Evolutionary conservation across 2,329 filamentous ascomycete genomes (phyloP).

Genomic region (Fusarium algeriense): DNA sequence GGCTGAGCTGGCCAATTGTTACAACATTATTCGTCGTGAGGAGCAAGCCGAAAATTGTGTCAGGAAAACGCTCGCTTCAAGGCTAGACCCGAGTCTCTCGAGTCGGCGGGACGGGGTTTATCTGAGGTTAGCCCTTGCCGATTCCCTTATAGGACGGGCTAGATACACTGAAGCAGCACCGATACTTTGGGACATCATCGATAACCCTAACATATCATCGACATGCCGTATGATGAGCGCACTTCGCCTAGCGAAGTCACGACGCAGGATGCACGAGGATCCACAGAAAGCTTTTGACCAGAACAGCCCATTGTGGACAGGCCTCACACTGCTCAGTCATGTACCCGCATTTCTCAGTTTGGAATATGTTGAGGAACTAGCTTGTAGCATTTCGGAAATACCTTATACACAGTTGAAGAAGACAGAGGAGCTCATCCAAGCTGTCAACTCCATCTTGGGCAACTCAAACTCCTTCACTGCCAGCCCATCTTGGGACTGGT

Average conservation of each 20-base stretch:
- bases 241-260: background rate
- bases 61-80: background rate
- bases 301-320: background rate
- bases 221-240: background rate
- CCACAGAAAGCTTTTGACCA: background rate
- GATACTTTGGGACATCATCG: background rate
- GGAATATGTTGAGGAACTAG: background rate
- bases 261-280: background rate
- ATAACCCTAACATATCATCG: background rate
- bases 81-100: background rate
- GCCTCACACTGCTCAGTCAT: rapidly evolving
- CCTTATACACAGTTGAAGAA: background rate
- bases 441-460: background rate
- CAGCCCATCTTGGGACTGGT: background rate
- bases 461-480: background rate
- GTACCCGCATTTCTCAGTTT: rapidly evolving
- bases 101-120: background rate
- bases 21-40: background rate
- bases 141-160: background rate
- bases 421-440: background rate
- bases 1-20: background rate
- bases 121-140: background rate
- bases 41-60: background rate
- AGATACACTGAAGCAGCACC: background rate
- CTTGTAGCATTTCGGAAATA: background rate